Conservation (phyloP, 768 basidiomycete species). For the Ephemerocybe angulata region DNA sequence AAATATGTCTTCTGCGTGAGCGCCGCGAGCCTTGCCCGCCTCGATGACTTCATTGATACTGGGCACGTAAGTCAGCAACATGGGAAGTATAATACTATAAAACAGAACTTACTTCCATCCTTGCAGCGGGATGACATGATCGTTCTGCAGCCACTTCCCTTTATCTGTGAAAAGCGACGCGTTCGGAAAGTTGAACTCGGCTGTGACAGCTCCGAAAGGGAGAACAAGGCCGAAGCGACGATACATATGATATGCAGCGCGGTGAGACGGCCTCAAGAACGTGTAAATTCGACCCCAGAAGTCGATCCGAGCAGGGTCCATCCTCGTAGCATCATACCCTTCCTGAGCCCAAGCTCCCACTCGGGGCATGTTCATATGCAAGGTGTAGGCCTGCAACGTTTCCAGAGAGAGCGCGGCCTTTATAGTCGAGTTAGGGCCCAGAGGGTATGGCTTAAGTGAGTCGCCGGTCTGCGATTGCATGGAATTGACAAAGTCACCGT, state of each 20-base stretch:
- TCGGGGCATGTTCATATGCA: neutral
- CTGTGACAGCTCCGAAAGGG: conserved; percentile 37
- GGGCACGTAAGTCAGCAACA: neutral
- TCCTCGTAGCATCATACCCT: conserved; percentile 28
- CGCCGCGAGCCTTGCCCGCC: conserved; percentile 29
- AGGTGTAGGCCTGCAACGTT: neutral
- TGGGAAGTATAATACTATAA: neutral
- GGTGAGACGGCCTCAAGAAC: conserved; percentile 34
- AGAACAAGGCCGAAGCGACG: conserved; percentile 35
- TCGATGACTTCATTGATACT: conserved; percentile 29
- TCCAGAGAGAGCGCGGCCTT: neutral
- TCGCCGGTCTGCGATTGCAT: neutral
- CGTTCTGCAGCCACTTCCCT: conserved; percentile 32
- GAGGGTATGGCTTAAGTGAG: neutral
- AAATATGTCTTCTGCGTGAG: conserved; percentile 35
- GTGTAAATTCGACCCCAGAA: conserved; percentile 31
- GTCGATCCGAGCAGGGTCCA: conserved; percentile 30
- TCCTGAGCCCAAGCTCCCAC: conserved; percentile 15
- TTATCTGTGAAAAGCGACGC: conserved; percentile 29
- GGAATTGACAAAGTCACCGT: neutral
- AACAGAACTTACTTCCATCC: conserved; percentile 34
- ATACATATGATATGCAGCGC: conserved; percentile 33
- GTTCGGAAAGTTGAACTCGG: conserved; percentile 35
- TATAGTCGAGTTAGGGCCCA: too few species aligned
- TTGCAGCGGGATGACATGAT: conserved; percentile 32